phyloP scores from a whole-genome alignment of 2,329 filamentous ascomycete genomes.

The Paecilomyces sp. region DNA sequence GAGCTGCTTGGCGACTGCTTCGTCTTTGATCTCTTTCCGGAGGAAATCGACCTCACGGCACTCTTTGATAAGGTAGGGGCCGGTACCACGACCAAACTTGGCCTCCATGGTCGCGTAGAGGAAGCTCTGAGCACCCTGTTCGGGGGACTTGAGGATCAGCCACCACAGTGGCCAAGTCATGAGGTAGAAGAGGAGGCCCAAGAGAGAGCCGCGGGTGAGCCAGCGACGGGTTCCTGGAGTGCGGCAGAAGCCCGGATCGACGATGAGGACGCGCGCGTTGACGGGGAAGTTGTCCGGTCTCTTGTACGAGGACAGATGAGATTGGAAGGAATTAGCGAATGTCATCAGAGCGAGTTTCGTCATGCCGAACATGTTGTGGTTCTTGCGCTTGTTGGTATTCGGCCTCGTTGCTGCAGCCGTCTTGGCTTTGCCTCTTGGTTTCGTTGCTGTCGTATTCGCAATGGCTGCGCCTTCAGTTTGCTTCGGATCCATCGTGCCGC shows the following conservation, averaged over 20 bases:
- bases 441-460: neutral
- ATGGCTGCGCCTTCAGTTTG: conserved; percentile 6
- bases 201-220: conserved; percentile 75
- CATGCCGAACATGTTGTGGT: conserved; percentile 50
- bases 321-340: conserved; percentile 86
- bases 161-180: conserved; percentile 74
- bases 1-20: conserved; percentile 70
- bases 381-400: conserved; percentile 2
- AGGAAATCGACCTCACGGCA: conserved; percentile 69
- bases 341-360: conserved; percentile 73
- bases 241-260: conserved; percentile 76
- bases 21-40: conserved; percentile 68
- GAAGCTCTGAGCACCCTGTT: conserved; percentile 79
- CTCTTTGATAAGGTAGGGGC: conserved; percentile 78
- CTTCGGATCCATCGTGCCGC: conserved; percentile 55
- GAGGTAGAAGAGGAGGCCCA: conserved; percentile 71
- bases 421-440: conserved; percentile 37
- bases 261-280: conserved; percentile 76
- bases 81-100: conserved; percentile 55
- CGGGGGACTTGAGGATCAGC: conserved; percentile 77
- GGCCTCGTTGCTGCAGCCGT: conserved; percentile 15
- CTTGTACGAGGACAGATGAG: conserved; percentile 77
- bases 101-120: conserved; percentile 80
- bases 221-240: conserved; percentile 85
- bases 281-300: conserved; percentile 75